Evolutionary conservation across 208 protist species (phyloP).

Genomic region (Zelonia costaricensis): DNA sequence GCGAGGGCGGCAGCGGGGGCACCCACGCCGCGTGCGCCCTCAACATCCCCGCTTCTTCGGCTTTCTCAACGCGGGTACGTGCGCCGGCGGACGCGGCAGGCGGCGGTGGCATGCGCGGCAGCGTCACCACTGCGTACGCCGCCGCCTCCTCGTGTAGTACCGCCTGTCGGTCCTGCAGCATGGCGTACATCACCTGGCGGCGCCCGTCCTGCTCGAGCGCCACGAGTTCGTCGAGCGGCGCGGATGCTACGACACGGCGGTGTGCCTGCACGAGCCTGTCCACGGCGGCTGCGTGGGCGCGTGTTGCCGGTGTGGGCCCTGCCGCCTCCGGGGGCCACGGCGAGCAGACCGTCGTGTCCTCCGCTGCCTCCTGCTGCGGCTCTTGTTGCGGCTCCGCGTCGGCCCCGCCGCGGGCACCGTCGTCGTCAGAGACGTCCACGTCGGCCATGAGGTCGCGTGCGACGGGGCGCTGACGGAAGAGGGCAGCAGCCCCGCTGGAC

Average conservation of each 20-base stretch:
- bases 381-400: no score
- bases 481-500: neutral
- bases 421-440: neutral
- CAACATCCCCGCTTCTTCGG: neutral
- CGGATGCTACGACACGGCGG: neutral
- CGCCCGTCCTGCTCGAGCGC: constrained; percentile 18
- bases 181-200: neutral
- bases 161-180: constrained; percentile 11
- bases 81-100: neutral
- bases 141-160: constrained; percentile 14
- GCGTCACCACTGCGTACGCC: constrained; percentile 7
- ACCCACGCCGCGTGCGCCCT: neutral
- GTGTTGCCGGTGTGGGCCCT: neutral
- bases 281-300: neutral
- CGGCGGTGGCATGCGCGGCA: neutral
- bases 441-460: constrained; percentile 4
- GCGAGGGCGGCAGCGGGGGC: constrained; percentile 20
- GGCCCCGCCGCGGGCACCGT: no score
- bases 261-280: constrained; percentile 4
- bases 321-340: neutral
- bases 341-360: no score
- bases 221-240: constrained; percentile 4
- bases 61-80: neutral
- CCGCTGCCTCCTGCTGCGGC: no score
- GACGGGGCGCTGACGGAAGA: neutral